Base-by-base conservation (phyloP, 768 basidiomycete species). In the Boletus rubescentipes region DNA sequence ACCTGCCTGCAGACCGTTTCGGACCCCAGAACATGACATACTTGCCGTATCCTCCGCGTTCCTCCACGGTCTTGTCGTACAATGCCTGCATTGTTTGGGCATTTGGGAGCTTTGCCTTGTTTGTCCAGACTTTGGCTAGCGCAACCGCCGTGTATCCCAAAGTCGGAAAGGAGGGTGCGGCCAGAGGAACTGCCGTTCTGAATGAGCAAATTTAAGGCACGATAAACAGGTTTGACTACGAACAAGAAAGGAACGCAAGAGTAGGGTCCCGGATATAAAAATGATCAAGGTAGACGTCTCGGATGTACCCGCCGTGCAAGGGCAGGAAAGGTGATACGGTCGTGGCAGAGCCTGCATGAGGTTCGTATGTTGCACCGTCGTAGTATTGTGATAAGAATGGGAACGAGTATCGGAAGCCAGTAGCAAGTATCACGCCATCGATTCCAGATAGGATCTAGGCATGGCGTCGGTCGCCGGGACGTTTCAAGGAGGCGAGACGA, bases 361-460 rank as follows among this genome's bases (percentile, higher is more conserved):
- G 47, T 2, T 29, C 37, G 5, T 46, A 48, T 2, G 50, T 23
- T 16, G 52, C 49, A 15, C 16, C 44, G 3, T 62, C 61, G 32
- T 62, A 62, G 34, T 59, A 59, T 31, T 54, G 61, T 8, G 57
- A 23, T 34, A 56, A 43, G 49, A 63, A 63, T 26, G 61, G 61
- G 12, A 35, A 62, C 12, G 61, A 56, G n/a, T 54, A 49, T 20
- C 49, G 42, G 46, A 41, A 59, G 1, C 51, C 57, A 9, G 61
- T 62, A 2, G 61, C 38, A 12, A 55, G 23, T 41, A 62, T 59
- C 14, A 61, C 44, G 6, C 49, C 39, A 30, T 62, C 57, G 14
- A 59, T 43, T 14, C 49, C 52, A 5, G 57, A 47, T 21, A 59
- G 15, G 12, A 59, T 32, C 59, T 58, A 30, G 29, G 15, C 15